Evolutionary conservation across 768 basidiomycete genomes (phyloP), one percentile per base, ranked within the genome.

Genomic region (Clitopilus hobsonii): DNA sequence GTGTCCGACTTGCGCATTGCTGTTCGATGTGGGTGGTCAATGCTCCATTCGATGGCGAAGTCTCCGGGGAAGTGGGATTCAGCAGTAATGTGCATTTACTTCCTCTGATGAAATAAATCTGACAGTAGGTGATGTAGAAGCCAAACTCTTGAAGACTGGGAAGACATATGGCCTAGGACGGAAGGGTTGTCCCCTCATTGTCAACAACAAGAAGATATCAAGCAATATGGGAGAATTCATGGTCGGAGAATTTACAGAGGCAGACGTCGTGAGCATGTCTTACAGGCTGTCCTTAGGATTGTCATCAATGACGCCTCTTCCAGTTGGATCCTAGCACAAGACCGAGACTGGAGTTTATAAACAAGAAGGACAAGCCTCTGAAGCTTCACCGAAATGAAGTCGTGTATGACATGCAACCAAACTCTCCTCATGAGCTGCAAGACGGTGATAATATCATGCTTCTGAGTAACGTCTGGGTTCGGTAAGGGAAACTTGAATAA

Each of bases 121-220:
- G 41, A 20, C 5, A 4, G 5, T 23, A 14, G 7, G 53, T 30
- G 27, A 27, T 24, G 18, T 55, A 73, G 72, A 71, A 57, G 56
- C 59, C 11, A 90, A 89, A 63, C 67, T 89, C 20, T 71, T 91
- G 41, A 89, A 86, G 65, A 74, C 86, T 1, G 79, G 79, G 14
- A 75, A 67, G 30, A 72, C 71, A 11, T 84, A 88, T 54, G 30
- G 61, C 0, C 59, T 91, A 0, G 87, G 88, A 14, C 74, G 89
- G 38, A 86, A 81, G 66, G 80, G 75, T 1, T 67, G 69, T 38
- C 71, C 73, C 0, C 69, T 91, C 1, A 25, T 74, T 3, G 69
- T 91, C 47, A 78, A 78, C 56, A 77, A 74, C 69, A 84, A 83
- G 62, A 85, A 82, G 63, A 75, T 92, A 47, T 91, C 89, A 0